Base-by-base conservation (phyloP, 805 yeast genomes). In the Diddensiella transvaalensis region DNA sequence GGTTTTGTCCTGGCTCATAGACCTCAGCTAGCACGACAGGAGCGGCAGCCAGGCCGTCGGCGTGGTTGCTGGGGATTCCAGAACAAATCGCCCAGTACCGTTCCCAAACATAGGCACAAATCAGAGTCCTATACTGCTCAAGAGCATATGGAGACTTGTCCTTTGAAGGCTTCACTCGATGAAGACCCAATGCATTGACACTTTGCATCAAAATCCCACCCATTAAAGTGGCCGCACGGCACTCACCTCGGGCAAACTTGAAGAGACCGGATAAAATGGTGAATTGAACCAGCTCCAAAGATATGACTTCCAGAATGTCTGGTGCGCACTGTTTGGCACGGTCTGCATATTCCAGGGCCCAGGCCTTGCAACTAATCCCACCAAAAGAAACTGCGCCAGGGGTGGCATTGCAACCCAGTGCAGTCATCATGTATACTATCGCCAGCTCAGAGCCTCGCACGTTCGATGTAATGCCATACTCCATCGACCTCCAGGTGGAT, bases 271-370 rank as follows among this genome's bases (percentile, higher is more conserved):
- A 19, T 19, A 50, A 40, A 39, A 50, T 32, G 23, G 39, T 47
- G 30, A 32, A 50, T 39, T 52, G 54, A 8, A 47, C 42, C 24
- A 41, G 42, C 24, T n/a, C 17, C 15, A 50, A n/a, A 21, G 51
- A 49, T 5, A 48, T 22, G 2, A 32, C 40, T 15, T 47, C 49
- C 19, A 52, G 40, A 18, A 47, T 35, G 36, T 52, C 52, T 15
- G 53, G 54, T 13, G 53, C 47, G 23, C 38, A 10, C 21, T 23
- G 21, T n/a, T 36, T 18, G 13, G 57, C 55, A 23, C 43, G 39
- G 22, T 41, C 24, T 19, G 37, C 37, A 36, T 52, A 53, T 43
- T 53, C 57, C n/a, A 29, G 22, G 33, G 51, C 48, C 55, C 55
- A 52, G 17, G 36, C 42, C 22, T 37, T 22, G 42, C 50, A 42